Conservation (phyloP, 2,329 filamentous ascomycete species). For the Tolypocladium pustulatum region DNA sequence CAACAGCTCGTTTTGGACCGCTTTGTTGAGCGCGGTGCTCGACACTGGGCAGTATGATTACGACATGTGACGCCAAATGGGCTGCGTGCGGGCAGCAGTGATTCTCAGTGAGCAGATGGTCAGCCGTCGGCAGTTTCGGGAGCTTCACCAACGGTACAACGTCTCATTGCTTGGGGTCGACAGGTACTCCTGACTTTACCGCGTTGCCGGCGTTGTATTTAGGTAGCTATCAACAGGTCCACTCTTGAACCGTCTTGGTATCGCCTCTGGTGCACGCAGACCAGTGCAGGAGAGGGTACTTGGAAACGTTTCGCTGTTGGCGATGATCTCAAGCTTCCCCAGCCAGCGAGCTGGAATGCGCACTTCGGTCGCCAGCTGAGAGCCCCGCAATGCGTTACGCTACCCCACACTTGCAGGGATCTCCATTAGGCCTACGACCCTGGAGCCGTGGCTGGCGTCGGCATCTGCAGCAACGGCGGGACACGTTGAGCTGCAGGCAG, state of each 20-base stretch:
- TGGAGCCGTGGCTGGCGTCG: not conserved
- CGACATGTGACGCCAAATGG: not conserved
- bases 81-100: not conserved
- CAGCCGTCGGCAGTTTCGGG: not conserved
- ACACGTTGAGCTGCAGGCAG: not conserved
- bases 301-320: no score
- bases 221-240: not conserved
- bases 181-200: no score
- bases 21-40: not conserved
- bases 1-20: not conserved
- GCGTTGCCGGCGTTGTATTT: not conserved
- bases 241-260: not conserved
- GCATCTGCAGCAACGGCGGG: no score
- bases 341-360: not conserved
- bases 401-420: not conserved
- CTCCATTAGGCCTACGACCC: not conserved
- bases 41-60: not conserved
- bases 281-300: no score
- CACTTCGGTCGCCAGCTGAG: no score
- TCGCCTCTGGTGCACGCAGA: not conserved
- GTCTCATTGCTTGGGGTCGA: no score
- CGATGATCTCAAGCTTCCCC: no score
- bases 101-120: not conserved
- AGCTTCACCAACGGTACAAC: no score
- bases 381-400: not conserved